Percentiles rank a stretch among this genome's conserved stretches.
These are phyloP conservation scores for Globisporangium nunn DNA, from an alignment of 352 stramenopile species.

Conservation along the genomic window DNA sequence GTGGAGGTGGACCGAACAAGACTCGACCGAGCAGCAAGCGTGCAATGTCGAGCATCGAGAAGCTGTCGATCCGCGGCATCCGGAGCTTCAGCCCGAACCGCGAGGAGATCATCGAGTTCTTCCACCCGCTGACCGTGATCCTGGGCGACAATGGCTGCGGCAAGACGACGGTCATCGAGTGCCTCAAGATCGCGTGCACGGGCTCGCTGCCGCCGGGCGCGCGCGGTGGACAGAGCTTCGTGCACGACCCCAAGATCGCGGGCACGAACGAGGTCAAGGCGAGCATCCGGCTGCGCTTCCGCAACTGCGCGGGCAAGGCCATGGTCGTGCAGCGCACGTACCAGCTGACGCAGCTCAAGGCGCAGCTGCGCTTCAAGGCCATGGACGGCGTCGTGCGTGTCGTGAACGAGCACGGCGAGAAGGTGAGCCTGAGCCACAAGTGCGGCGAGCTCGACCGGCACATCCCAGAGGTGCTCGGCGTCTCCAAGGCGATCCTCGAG, in stretches of 20 bases:
- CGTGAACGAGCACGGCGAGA: constrained; percentile 87
- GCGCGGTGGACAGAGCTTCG: constrained; percentile 88
- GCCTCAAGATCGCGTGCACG: constrained; percentile 96
- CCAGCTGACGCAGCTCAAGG: constrained; percentile 92
- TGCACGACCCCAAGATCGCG: constrained; percentile 95
- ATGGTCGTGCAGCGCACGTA: constrained; percentile 94
- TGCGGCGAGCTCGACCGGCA: constrained; percentile 93
- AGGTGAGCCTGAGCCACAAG: constrained; percentile 91
- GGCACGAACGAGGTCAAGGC: constrained; percentile 90
- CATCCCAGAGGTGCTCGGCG: constrained; percentile 92
- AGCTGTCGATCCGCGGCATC: constrained; percentile 98
- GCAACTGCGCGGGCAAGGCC: constrained; percentile 78
- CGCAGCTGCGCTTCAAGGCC: constrained; percentile 90
- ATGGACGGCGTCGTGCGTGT: constrained; percentile 94
- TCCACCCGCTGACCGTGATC: constrained; percentile 99
- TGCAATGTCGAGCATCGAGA: constrained; percentile 96
- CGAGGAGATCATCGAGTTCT: constrained; percentile 96
- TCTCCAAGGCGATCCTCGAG: constrained; percentile 97
- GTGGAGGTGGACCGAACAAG: too few species aligned
- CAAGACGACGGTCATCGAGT: constrained; percentile 99
- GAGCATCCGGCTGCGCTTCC: constrained; percentile 88
- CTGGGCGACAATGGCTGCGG: constrained; percentile 94
- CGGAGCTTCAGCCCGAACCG: constrained; percentile 96
- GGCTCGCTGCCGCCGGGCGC: constrained; percentile 91
- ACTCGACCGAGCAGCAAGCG: too few species aligned